phyloP scores from a whole-genome alignment of 2,329 filamentous ascomycete genomes.

The Gremmenia infestans region DNA sequence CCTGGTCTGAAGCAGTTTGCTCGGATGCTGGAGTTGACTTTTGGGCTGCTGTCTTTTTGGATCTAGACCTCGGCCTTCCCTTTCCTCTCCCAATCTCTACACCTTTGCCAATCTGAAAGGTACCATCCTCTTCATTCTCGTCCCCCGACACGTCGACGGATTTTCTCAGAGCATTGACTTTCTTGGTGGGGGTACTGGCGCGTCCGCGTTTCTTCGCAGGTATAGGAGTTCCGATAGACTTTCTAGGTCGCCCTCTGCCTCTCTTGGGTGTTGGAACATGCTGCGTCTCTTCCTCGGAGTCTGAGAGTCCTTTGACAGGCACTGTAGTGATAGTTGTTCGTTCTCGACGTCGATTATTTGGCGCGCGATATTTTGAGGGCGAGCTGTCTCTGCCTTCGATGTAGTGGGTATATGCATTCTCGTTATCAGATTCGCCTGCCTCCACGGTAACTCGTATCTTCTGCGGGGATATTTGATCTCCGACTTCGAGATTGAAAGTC shows the following conservation, averaged over 20 bases:
- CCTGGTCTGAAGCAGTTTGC: constrained; percentile 4
- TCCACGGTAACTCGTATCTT: constrained; percentile 33
- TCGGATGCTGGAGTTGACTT: constrained; percentile 16
- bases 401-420: constrained; percentile 19
- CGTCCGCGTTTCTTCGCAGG: constrained; percentile 27
- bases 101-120: constrained; percentile 21
- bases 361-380: constrained; percentile 18
- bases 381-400: constrained; percentile 8
- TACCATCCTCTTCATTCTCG: constrained; percentile 22
- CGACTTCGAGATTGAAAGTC: constrained; percentile 32
- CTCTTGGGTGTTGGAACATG: constrained; percentile 34
- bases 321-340: constrained; percentile 30
- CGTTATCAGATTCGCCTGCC: constrained; percentile 26
- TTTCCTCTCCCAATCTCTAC: constrained; percentile 22
- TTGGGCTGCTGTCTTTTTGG: constrained; percentile 17
- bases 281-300: constrained; percentile 25
- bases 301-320: constrained; percentile 30
- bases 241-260: constrained; percentile 38
- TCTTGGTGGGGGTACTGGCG: constrained; percentile 21
- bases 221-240: constrained; percentile 36
- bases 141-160: constrained; percentile 24
- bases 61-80: constrained; percentile 25
- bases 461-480: constrained; percentile 30
- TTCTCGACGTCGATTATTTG: constrained; percentile 19
- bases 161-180: constrained; percentile 19